Percentiles rank a stretch among this genome's conserved stretches.
Evolutionary conservation across 2,329 filamentous ascomycete genomes (phyloP).

Genomic region (Trichothecium roseum): DNA sequence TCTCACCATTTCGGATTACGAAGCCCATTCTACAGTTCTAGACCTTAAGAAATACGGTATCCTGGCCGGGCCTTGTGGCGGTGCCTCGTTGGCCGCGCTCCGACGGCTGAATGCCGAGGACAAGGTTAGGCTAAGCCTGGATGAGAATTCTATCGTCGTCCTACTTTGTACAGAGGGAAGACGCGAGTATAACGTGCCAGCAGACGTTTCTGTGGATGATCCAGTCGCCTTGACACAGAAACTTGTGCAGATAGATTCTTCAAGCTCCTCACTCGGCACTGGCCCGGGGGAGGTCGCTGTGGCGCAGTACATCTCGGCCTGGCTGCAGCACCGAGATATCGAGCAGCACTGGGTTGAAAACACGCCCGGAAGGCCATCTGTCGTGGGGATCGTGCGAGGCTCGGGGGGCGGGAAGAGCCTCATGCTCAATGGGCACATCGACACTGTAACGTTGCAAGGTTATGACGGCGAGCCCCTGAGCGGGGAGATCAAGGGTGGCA

Average conservation of each 20-base stretch:
- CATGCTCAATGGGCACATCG: constrained; percentile 43
- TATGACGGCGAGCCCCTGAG: constrained; percentile 35
- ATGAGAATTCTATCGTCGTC: constrained; percentile 45
- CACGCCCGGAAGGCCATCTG: constrained; percentile 33
- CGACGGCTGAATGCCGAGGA: constrained; percentile 29
- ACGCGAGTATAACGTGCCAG: constrained; percentile 39
- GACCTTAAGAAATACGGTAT: constrained; percentile 39
- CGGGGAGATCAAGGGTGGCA: constrained; percentile 26
- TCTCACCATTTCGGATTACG: constrained; percentile 48
- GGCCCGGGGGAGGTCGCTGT: constrained; percentile 32
- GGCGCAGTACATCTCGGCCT: constrained; percentile 34
- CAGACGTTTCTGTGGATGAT: constrained; percentile 28
- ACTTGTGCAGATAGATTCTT: constrained; percentile 37
- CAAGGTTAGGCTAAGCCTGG: constrained; percentile 23
- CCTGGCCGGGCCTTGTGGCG: constrained; percentile 52
- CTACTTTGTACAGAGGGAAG: constrained; percentile 52
- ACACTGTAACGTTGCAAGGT: constrained; percentile 37
- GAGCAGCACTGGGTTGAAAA: constrained; percentile 39
- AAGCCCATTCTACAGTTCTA: constrained; percentile 48
- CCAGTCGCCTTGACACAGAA: constrained; percentile 29
- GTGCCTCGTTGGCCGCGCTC: constrained; percentile 46
- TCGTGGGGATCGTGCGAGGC: constrained; percentile 36
- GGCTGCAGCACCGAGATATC: constrained; percentile 40
- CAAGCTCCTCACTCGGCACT: constrained; percentile 31
- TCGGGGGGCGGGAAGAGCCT: constrained; percentile 33